Evolutionary conservation across 495 filamentous ascomycete species (phyloP), one percentile per base, ranked within the genome.

Genomic region (Extremus antarcticus): DNA sequence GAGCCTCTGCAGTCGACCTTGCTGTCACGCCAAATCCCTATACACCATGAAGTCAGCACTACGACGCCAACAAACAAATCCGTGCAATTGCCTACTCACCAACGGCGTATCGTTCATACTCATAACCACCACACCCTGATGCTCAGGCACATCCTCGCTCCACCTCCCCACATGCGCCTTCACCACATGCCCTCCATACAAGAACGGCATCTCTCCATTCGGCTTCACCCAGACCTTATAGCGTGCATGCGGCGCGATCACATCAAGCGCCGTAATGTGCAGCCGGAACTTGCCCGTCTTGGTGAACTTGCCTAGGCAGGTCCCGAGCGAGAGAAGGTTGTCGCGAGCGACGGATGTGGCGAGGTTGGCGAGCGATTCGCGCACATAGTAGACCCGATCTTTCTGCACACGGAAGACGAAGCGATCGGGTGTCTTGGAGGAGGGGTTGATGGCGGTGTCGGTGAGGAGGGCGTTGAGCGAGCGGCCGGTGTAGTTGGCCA

Each of bases 161-260:
- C 85, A 92, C 49, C 91, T 73, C 20, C 87, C 88, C 0, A 96
- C 80, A 70, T 98, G 92, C 20, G 94, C 92, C 71, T 94, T 94
- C 43, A 92, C 79, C 22, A 96, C 76, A 66, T 94, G 85, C 24
- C 85, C 83, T 25, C 90, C 92, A 70, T 98, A 98, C 15, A 94
- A 71, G 68, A 88, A 95, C 35, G 90, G 88, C 86, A 94, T 92
- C 68, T 89, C 88, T 46, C 94, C 92, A 71, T 99, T 99, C 21
- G 81, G 69, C 70, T 94, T 94, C 54, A 99, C 82, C 87, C 87
- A 96, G 51, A 95, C 78, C 78, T 95, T 95, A 69, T 92, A 88
- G 29, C 94, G 76, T 21, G 92, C 90, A 70, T 94, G 85, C 39
- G 86, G 80, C 19, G 90, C 85, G 56, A 99, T 82, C 51, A 95